Conservation (phyloP, 441 rosid species). For the Populus hybrid region DNA sequence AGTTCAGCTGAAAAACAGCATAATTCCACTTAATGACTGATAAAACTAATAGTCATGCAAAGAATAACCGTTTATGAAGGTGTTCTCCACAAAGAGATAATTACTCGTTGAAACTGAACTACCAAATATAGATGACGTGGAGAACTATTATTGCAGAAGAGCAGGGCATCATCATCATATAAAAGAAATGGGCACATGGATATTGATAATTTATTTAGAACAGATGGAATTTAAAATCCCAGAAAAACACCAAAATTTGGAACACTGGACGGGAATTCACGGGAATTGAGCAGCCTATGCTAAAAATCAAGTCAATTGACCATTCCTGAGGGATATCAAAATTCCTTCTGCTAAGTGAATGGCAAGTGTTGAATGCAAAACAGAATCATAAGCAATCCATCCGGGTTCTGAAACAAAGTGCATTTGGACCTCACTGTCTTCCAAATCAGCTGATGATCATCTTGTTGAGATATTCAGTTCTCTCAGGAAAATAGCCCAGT, state of each 20-base stretch:
- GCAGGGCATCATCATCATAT: no score
- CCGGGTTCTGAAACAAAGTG: not conserved
- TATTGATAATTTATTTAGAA: not conserved
- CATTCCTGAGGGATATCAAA: not conserved
- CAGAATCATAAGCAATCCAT: constrained; percentile 7
- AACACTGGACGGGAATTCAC: not conserved
- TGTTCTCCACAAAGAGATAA: no score
- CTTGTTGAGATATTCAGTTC: constrained; percentile 64
- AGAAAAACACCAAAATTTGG: not conserved
- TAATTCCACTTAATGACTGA: not conserved
- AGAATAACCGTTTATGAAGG: no score
- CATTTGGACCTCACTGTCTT: constrained; percentile 1
- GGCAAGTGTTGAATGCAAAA: constrained; percentile 4
- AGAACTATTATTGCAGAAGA: no score
- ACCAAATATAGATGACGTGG: no score
- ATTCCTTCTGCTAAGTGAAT: not conserved
- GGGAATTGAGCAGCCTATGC: not conserved
- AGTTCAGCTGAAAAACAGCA: not conserved
- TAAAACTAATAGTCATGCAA: not conserved
- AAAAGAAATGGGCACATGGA: no score
- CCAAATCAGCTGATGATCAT: constrained; percentile 75
- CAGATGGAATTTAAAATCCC: not conserved
- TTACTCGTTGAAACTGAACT: not conserved
- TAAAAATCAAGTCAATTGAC: not conserved
- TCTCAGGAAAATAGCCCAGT: constrained; percentile 68